These are phyloP conservation scores for Spergularia bocconei DNA, from an alignment of 148 eudicot genomes.

Conservation along the genomic window DNA sequence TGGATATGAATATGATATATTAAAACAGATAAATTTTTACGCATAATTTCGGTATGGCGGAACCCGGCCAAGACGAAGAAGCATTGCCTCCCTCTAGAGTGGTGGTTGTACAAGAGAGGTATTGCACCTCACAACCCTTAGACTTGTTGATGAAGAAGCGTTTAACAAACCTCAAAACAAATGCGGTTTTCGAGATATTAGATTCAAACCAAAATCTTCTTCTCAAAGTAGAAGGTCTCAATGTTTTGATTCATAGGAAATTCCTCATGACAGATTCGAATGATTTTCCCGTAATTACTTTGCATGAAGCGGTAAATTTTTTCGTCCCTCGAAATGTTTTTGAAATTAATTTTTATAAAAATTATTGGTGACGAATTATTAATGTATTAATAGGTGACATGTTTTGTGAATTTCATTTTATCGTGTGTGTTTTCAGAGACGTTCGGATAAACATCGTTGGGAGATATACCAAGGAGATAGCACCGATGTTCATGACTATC, in stretches of 20 bases:
- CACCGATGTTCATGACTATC: background rate
- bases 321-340: too few relatives aligned
- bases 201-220: background rate
- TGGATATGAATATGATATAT: too few relatives aligned
- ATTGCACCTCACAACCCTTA: background rate
- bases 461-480: background rate
- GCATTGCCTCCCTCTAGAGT: background rate
- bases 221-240: background rate
- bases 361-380: too few relatives aligned
- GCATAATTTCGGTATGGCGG: background rate
- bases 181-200: background rate
- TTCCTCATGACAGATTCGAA: background rate
- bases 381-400: too few relatives aligned
- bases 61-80: background rate
- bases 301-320: background rate
- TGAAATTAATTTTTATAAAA: too few relatives aligned
- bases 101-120: background rate
- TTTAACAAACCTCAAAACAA: background rate
- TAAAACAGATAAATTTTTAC: too few relatives aligned
- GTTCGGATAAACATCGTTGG: conserved; percentile 1
- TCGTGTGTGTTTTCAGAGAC: background rate
- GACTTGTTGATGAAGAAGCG: background rate
- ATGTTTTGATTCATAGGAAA: background rate
- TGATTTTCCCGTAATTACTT: background rate
- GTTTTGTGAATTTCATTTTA: too few relatives aligned